Evolutionary conservation across 1,139 yeast species (phyloP), one percentile per base, ranked within the genome.

Genomic region (Arxiozyma heterogenica): DNA sequence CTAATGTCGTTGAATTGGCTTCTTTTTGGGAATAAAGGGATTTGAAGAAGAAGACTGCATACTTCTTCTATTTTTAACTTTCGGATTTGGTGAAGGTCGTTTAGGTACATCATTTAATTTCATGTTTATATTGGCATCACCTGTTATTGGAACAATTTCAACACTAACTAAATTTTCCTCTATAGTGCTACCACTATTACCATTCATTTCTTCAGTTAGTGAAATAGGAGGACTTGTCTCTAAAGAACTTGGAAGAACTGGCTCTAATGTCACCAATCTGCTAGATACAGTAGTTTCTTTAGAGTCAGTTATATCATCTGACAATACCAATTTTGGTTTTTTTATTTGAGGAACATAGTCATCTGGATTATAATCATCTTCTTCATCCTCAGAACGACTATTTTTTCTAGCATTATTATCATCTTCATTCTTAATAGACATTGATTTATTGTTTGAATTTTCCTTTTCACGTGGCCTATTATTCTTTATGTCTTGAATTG

Each of bases 341-440:
- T 25, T 20, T 18, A 7, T 34, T 18, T 46, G 43, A 38, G 49
- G 43, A 2, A 46, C 20, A 17, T 46, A 46, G 34, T 46, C 42
- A n/a, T 17, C 42, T 5, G 62, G 62, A 27, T 55, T 53, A 53
- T 60, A 61, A 27, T 58, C 63, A 50, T 61, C 61, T 22, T 57
- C 58, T 27, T 54, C 61, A 25, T 56, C 60, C 11, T 51, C 55
- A 17, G 44, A 44, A 41, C 34, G 49, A 15, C 15, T 41, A 30
- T 25, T 39, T 4, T 49, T 44, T 11, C 49, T 52, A 20, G 51
- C 47, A n/a, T 41, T 41, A 41, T 41, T 21, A 18, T 18, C 43
- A 21, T 41, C 22, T 18, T 41, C 15, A 11, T 41, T 41, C 3
- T 41, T 41, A 18, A 9, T 41, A 22, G 43, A 2, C 39, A 12